Base-by-base conservation (phyloP, 257 asterid genomes). In the Capsicum pubescens region DNA sequence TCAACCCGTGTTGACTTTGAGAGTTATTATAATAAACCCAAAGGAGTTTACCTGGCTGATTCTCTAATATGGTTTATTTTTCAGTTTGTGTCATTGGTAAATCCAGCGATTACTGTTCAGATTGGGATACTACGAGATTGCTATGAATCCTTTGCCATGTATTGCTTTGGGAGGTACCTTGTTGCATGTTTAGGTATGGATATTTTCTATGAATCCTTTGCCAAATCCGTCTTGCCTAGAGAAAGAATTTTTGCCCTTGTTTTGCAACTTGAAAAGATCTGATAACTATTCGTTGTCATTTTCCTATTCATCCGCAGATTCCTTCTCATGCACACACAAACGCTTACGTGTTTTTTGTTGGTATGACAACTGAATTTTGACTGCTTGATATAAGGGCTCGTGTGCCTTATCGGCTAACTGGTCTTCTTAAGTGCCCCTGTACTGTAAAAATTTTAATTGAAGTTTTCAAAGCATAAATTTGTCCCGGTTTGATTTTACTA, bases 141-240 rank as follows among this genome's bases (percentile, higher is more conserved):
- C 90, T 95, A 97, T 87, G 99, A 97, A 87, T 93, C 99, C 80
- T 93, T 97, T 89, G 99, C 99, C 82, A 97, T 97, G 99, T 97
- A 97, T 83, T 97, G 98, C 95, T 97, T 97, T 89, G 98, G 99
- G 88, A 95, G 99, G 91, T 97, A 95, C 87, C 95, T 97, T 67
- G 85, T 97, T 79, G 99, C 99, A 58, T 94, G 97, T 88, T 88
- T 97, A 93, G 99, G 99, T 97, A 93, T 64, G 92, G 57, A 71
- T 52, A 10, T 68, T 74, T 15, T 76, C 52, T 14, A 13, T 26
- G 32, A 26, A 26, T 26, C 32, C 32, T 26, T 26, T 26, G 32
- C 32, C 32, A 26, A 26, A 26, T 26, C 32, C 32, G 0, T 14
- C 64, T 48, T 77, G 48, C 81, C 42, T 77, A 54, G 26, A 54